Evolutionary conservation across 2,329 filamentous ascomycete genomes (phyloP), one percentile per base, ranked within the genome.

Genomic region (Chaetoscypha palmicola): DNA sequence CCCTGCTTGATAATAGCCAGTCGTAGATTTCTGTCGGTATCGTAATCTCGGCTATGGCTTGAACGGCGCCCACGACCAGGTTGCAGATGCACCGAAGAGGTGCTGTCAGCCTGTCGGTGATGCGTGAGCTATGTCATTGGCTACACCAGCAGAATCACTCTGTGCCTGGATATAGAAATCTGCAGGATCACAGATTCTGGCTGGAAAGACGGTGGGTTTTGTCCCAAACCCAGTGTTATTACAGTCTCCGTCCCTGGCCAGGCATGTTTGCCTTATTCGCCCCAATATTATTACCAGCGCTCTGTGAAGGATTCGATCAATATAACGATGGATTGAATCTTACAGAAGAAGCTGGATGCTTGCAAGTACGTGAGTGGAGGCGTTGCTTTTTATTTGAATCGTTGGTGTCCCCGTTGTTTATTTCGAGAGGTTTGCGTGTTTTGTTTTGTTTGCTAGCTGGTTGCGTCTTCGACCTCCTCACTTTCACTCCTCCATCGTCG

Each of bases 41-140:
- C 8, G 9, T 22, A 21, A 37, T 37, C 34, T 37, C 34, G 34
- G 34, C 20, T 22, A 23, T 23, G 34, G 34, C 34, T 37, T 37
- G 19, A 22, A 22, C 5, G 17, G 10, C 9, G 10, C n/a, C 32
- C 12, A 12, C 12, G 11, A 4, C 20, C 10, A 37, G 3, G 34
- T 28, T 28, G 34, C 17, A 17, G 17, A 37, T 37, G 34, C 34
- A 37, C 19, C 17, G 23, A 37, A 36, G 5, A 21, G 14, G 19
- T 21, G 34, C 11, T 36, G 20, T 28, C 12, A 28, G 7, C 24
- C 12, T 28, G 24, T 28, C 12, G 24, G 24, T 28, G 24, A 7
- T 28, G 24, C 24, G 24, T 12, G 7, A 12, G 24, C 24, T 28
- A 12, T 28, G 24, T 28, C 12, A 7, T 28, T 28, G 7, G 7